These are phyloP conservation scores for Cercophora newfieldiana DNA, from an alignment of 495 filamentous ascomycete genomes.

Conservation along the genomic window DNA sequence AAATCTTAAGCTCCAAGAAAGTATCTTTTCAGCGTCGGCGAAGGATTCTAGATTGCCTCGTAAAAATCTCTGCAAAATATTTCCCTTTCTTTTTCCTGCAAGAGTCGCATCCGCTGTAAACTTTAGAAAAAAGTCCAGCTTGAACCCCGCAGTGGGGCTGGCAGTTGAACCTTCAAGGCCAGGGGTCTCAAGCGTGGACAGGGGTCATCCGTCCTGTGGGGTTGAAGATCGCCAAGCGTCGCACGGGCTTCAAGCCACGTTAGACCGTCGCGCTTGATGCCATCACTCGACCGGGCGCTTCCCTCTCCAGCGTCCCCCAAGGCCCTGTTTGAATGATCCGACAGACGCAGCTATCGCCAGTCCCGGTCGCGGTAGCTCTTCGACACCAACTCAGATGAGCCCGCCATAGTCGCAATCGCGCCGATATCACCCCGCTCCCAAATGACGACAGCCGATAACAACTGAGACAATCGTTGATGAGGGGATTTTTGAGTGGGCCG, in stretches of 20 bases:
- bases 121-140: slow-evolving; percentile 4
- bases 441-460: background rate
- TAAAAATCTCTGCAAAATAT: background rate
- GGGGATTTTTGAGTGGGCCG: background rate
- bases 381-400: background rate
- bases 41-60: background rate
- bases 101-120: background rate
- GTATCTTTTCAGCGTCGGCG: background rate
- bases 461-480: background rate
- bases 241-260: slow-evolving; percentile 14
- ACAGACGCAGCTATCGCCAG: background rate
- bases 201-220: background rate
- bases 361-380: background rate
- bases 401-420: background rate
- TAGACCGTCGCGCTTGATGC: slow-evolving; percentile 5
- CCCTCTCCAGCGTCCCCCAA: background rate
- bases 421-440: background rate
- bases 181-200: background rate
- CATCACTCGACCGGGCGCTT: background rate
- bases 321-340: background rate
- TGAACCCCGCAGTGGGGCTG: slow-evolving; percentile 1
- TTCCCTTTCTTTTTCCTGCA: background rate
- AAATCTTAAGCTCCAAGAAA: background rate
- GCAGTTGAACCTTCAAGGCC: background rate
- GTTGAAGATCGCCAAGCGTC: slow-evolving; percentile 6